phyloP scores from a whole-genome alignment of 108 stramenopile species.

The Discostella pseudostelligera region DNA sequence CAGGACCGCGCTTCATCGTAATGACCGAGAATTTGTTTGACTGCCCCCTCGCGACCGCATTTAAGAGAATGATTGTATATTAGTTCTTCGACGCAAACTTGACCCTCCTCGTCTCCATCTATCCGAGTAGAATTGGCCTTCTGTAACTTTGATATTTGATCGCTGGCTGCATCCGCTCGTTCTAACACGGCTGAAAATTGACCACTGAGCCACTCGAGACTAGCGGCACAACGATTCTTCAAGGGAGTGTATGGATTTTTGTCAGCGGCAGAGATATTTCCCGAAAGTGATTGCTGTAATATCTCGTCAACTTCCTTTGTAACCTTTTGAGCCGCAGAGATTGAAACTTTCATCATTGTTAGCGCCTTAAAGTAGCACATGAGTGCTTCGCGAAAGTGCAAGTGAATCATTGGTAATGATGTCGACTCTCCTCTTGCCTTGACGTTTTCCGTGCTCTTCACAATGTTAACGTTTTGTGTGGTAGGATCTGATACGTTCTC shows the following conservation, averaged over 20 bases:
- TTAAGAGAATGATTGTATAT: conserved; percentile 85
- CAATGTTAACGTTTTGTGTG: too few relatives aligned
- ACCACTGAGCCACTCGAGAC: conserved; percentile 65
- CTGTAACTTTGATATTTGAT: conserved; percentile 65
- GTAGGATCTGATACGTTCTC: conserved; percentile 34
- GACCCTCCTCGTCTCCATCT: conserved; percentile 9
- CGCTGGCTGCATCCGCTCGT: conserved; percentile 77
- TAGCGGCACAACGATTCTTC: conserved; percentile 69
- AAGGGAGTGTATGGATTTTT: conserved; percentile 52
- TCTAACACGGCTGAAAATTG: conserved; percentile 86
- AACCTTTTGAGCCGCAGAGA: conserved; percentile 71
- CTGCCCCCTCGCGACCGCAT: conserved; percentile 80
- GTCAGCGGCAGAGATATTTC: conserved; percentile 13
- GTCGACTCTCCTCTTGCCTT: conserved; percentile 48
- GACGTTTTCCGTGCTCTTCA: conserved; percentile 13
- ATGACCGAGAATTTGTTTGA: conserved; percentile 85
- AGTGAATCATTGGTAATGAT: conserved; percentile 43
- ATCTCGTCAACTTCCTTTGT: conserved; percentile 57
- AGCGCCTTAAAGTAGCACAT: conserved; percentile 80
- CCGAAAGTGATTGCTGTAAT: conserved; percentile 6
- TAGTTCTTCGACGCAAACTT: conserved; percentile 69
- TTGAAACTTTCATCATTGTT: conserved; percentile 78
- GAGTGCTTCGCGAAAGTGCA: conserved; percentile 76
- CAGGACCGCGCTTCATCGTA: conserved; percentile 77
- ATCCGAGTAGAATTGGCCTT: conserved; percentile 7